Evolutionary conservation across 805 yeast genomes (phyloP).

Genomic region (Teunomyces funiuensis): DNA sequence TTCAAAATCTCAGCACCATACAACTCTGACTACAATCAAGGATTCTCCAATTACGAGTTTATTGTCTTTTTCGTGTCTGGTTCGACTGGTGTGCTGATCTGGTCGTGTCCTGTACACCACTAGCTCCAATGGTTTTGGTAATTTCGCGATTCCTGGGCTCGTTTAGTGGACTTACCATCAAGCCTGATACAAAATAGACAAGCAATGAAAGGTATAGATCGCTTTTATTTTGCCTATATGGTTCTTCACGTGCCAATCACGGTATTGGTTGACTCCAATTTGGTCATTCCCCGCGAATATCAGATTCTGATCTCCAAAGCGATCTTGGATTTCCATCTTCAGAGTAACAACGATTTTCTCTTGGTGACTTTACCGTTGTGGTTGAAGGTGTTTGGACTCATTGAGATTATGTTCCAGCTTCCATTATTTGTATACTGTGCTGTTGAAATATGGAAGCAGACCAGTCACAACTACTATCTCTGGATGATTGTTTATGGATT

Average conservation of each 20-base stretch:
- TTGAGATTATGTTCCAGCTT: conserved; percentile 74
- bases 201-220: neutral
- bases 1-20: too few species aligned
- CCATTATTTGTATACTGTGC: conserved; percentile 62
- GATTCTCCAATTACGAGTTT: too few species aligned
- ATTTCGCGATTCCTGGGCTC: too few species aligned
- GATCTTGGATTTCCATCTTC: conserved; percentile 59
- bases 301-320: conserved; percentile 47
- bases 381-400: conserved; percentile 67
- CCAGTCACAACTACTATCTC: conserved; percentile 10
- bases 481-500: conserved; percentile 68
- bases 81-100: too few species aligned
- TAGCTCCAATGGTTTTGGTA: too few species aligned
- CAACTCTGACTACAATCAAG: too few species aligned
- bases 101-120: too few species aligned
- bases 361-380: conserved; percentile 61
- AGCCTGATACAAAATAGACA: neutral
- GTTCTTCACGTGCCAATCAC: conserved; percentile 76
- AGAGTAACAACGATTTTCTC: conserved; percentile 69
- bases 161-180: too few species aligned
- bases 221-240: conserved; percentile 51
- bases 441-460: conserved; percentile 14
- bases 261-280: conserved; percentile 67
- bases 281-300: conserved; percentile 58
- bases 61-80: too few species aligned